Percentiles rank a stretch among this genome's conserved stretches.
These are phyloP conservation scores for Aspergillus nomiae DNA, from an alignment of 2,329 filamentous ascomycete genomes.

Conservation along the genomic window DNA sequence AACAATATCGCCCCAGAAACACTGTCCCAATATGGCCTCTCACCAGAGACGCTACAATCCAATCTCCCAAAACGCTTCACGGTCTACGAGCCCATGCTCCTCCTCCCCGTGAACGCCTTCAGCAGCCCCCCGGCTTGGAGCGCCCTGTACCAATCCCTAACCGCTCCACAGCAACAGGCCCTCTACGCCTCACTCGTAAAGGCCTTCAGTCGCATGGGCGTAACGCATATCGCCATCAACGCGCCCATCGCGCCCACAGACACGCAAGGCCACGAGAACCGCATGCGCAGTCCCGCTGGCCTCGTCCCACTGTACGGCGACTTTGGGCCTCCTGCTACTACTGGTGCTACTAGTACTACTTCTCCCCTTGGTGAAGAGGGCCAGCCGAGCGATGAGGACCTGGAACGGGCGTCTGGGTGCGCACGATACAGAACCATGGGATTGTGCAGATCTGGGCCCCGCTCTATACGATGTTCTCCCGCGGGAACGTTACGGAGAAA, in stretches of 20 bases:
- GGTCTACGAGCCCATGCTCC: constrained; percentile 59
- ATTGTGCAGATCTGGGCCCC: constrained; percentile 87
- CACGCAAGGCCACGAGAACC: constrained; percentile 58
- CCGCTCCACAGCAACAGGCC: constrained; percentile 28
- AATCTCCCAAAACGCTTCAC: constrained; percentile 52
- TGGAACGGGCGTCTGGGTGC: constrained; percentile 72
- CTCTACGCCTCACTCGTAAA: constrained; percentile 47
- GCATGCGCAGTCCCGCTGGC: constrained; percentile 71
- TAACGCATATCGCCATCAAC: constrained; percentile 62
- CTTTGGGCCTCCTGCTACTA: constrained; percentile 61
- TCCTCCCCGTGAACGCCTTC: constrained; percentile 56
- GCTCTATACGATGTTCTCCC: constrained; percentile 88
- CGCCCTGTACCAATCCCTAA: constrained; percentile 30
- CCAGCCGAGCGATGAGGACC: constrained; percentile 54
- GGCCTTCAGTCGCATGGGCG: constrained; percentile 39
- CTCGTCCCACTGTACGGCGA: constrained; percentile 71
- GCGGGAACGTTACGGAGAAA: constrained; percentile 89
- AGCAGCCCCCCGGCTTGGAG: constrained; percentile 30
- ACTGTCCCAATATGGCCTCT: constrained; percentile 19
- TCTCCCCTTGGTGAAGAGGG: constrained; percentile 6
- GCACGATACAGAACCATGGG: constrained; percentile 72
- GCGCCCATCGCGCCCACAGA: constrained; percentile 53
- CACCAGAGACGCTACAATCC: constrained; percentile 16
- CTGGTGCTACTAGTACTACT: not conserved
- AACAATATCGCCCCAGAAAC: constrained; percentile 19